Conservation (phyloP, 208 protist genomes). For the Leptomonas seymouri region DNA sequence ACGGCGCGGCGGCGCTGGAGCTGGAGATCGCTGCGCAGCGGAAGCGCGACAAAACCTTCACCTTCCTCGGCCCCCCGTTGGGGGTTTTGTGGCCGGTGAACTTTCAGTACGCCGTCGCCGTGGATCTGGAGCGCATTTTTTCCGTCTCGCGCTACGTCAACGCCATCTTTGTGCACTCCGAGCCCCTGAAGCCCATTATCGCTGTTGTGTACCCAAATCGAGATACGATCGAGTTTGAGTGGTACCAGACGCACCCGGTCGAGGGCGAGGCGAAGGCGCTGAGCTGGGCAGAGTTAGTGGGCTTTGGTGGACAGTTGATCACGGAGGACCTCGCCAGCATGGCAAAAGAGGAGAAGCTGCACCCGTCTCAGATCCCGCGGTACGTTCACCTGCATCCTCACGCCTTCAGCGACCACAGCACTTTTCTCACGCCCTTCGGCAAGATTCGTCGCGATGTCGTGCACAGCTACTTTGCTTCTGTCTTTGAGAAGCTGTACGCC, state of each 20-base stretch:
- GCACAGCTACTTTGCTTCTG: constrained; percentile 68
- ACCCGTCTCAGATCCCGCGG: constrained; percentile 59
- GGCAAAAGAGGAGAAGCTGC: constrained; percentile 53
- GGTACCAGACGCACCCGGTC: constrained; percentile 39
- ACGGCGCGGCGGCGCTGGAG: constrained; percentile 27
- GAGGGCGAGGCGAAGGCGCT: constrained; percentile 28
- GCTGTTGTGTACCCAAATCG: constrained; percentile 84
- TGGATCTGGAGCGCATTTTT: constrained; percentile 75
- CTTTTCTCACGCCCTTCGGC: constrained; percentile 79
- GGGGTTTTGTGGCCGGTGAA: constrained; percentile 83
- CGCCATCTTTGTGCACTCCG: constrained; percentile 86
- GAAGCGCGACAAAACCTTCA: constrained; percentile 62
- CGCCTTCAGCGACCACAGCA: constrained; percentile 78
- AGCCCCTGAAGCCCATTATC: constrained; percentile 70
- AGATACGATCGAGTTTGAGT: constrained; percentile 89
- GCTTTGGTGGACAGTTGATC: constrained; percentile 64
- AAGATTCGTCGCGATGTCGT: constrained; percentile 64
- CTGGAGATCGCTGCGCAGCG: constrained; percentile 75
- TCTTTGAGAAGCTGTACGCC: constrained; percentile 68
- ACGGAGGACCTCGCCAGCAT: constrained; percentile 62
- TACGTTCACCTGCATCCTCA: constrained; percentile 90
- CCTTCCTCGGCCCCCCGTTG: constrained; percentile 59
- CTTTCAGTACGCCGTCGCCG: constrained; percentile 73
- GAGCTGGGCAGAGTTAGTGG: constrained; percentile 72
- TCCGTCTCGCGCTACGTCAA: constrained; percentile 81